Evolutionary conservation across 2,329 filamentous ascomycete genomes (phyloP).

Genomic region (Hypoxylon sp.): DNA sequence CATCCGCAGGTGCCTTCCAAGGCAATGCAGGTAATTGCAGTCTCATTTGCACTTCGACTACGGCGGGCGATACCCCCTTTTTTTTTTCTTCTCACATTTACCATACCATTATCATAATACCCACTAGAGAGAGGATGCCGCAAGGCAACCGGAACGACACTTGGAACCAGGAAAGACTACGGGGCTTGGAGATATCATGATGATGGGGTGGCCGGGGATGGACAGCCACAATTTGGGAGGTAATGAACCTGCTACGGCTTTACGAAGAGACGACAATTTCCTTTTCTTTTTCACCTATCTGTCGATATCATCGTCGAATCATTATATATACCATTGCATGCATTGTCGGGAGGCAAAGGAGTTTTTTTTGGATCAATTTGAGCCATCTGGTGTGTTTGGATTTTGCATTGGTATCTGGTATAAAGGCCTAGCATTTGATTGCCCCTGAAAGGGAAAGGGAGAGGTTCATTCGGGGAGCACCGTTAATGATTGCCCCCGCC

Average conservation of each 20-base stretch:
- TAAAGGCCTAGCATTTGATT: slow-evolving; percentile 46
- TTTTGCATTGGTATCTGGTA: slow-evolving; percentile 47
- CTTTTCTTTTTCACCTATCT: slow-evolving; percentile 51
- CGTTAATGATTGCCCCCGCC: slow-evolving; percentile 52
- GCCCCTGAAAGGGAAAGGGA: slow-evolving; percentile 35
- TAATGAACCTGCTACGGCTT: slow-evolving; percentile 52
- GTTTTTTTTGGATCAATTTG: slow-evolving; percentile 44
- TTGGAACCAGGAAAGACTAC: slow-evolving; percentile 46
- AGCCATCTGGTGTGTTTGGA: slow-evolving; percentile 32
- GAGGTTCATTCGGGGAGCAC: slow-evolving; percentile 48
- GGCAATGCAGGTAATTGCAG: slow-evolving; percentile 59
- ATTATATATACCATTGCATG: slow-evolving; percentile 55
- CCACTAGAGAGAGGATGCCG: slow-evolving; percentile 54
- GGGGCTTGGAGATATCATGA: slow-evolving; percentile 50
- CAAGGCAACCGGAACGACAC: slow-evolving; percentile 56
- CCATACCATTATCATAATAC: slow-evolving; percentile 49
- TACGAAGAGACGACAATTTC: slow-evolving; percentile 52
- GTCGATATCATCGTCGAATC: slow-evolving; percentile 50
- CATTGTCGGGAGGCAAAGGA: slow-evolving; percentile 42
- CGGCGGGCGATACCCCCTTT: slow-evolving; percentile 42
- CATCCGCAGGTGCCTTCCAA: slow-evolving; percentile 51
- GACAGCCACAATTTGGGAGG: slow-evolving; percentile 46
- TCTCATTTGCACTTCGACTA: slow-evolving; percentile 51
- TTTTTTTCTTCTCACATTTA: slow-evolving; percentile 51
- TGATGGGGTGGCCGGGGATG: slow-evolving; percentile 43